These are phyloP conservation scores for Chaetomium strumarium DNA, from an alignment of 2,329 filamentous ascomycete species.

Conservation along the genomic window DNA sequence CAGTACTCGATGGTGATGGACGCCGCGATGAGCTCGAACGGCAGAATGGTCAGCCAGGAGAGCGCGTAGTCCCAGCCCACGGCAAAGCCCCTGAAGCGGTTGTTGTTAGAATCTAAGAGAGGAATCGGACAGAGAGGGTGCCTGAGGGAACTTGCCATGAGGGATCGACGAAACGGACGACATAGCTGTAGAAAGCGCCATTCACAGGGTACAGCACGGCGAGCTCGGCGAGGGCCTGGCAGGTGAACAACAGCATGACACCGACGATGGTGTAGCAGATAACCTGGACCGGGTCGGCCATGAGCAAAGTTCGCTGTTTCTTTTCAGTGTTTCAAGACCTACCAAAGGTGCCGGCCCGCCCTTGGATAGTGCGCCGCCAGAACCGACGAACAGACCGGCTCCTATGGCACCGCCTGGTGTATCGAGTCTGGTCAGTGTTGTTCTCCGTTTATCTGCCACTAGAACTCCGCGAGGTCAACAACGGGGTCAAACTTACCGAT, in stretches of 20 bases:
- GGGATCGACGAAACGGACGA: constrained; percentile 55
- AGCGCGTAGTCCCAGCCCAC: constrained; percentile 50
- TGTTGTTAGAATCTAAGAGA: too few relatives aligned
- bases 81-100: constrained; percentile 40
- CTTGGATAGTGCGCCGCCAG: constrained; percentile 52
- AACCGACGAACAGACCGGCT: constrained; percentile 64
- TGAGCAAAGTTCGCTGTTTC: neutral
- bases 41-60: constrained; percentile 43
- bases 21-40: constrained; percentile 50
- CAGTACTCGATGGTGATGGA: constrained; percentile 50
- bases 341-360: constrained; percentile 50
- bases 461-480: too few relatives aligned
- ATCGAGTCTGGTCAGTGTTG: neutral
- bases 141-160: constrained; percentile 37
- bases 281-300: constrained; percentile 23
- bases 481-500: constrained; percentile 31
- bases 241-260: constrained; percentile 52
- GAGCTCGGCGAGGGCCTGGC: constrained; percentile 55
- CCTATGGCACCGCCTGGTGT: constrained; percentile 39
- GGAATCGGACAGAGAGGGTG: too few relatives aligned
- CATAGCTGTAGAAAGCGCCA: constrained; percentile 58
- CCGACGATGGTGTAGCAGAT: constrained; percentile 52
- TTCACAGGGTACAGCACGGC: constrained; percentile 55
- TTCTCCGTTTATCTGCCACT: neutral
- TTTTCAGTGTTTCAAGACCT: neutral